phyloP scores from a whole-genome alignment of 495 filamentous ascomycete species.

The Podospora anserina region DNA sequence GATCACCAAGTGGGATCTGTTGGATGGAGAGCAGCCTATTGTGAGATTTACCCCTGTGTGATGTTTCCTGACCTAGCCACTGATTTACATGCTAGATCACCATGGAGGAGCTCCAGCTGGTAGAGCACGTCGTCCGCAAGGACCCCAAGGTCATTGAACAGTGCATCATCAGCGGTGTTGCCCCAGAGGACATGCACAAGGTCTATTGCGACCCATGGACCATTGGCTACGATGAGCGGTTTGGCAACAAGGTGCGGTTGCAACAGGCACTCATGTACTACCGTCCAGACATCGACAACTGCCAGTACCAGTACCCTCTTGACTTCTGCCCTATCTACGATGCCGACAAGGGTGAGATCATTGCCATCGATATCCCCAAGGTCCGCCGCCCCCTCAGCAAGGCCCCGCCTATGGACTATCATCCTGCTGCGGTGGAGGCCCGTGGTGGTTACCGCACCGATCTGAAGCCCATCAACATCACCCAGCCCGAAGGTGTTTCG shows the following conservation, averaged over 20 bases:
- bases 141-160: conserved; percentile 92
- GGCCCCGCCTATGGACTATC: conserved; percentile 74
- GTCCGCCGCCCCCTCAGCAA: conserved; percentile 76
- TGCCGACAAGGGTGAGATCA: conserved; percentile 74
- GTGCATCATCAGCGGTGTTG: conserved; percentile 82
- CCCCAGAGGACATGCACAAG: conserved; percentile 82
- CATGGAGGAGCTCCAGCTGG: conserved; percentile 88
- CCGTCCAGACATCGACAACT: conserved; percentile 78
- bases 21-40: conserved; percentile 80
- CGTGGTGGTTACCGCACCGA: conserved; percentile 75
- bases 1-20: conserved; percentile 71
- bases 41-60: conserved; percentile 38
- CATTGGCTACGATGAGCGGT: conserved; percentile 91
- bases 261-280: conserved; percentile 98
- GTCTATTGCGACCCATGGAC: conserved; percentile 92
- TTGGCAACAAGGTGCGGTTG: conserved; percentile 73
- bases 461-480: conserved; percentile 91
- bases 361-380: conserved; percentile 85
- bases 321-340: conserved; percentile 96
- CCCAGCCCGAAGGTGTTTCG: conserved; percentile 89
- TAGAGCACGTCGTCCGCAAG: conserved; percentile 75
- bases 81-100: conserved; percentile 60
- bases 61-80: not conserved
- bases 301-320: conserved; percentile 85
- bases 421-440: conserved; percentile 66